Base-by-base conservation (phyloP, 139 green algal genomes). In the Chloropicon primus region DNA sequence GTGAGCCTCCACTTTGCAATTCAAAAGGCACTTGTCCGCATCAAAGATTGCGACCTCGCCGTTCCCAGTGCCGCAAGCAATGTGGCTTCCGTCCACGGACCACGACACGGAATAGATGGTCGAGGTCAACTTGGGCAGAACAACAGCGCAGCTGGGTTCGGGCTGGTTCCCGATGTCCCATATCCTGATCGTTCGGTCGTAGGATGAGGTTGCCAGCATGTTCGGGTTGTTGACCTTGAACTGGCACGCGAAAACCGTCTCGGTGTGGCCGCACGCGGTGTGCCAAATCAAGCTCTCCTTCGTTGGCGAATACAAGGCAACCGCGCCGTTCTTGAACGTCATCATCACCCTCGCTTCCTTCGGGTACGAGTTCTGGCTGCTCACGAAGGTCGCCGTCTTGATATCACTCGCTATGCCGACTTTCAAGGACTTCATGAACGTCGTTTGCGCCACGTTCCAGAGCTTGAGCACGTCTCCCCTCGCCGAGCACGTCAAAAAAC, bases 201-300 rank as follows among this genome's bases (percentile, higher is more conserved):
- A 87, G 22, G 81, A 86, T 73, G 77, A 84, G 5, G 86, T 88
- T 53, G 84, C 84, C 28, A 90, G 80, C 71, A 86, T 54, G 74
- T 87, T 76, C 10, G 78, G 76, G 74, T 89, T 78, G 2, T 54
- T 77, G 1, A 71, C 53, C 26, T 26, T 77, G 72, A 88, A 83
- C 27, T 74, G 28, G 76, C 84, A 89, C 73, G 80, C 79, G 73
- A 90, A 90, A 1, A 90, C 75, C 21, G 86, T 90, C 53, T 90
- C 86, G 26, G 84, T 90, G 76, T 90, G 86, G 0, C 86, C 84
- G 1, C 80, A 79, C 74, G 82, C 53, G 2, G 78, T 84, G 54
- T 54, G 27, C 85, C 85, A 88, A 17, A 75, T 22, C 24, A 74
- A 17, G 22, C 76, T 29, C 24, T 74, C 24, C 21, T 27, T 75